These are phyloP conservation scores for Talaromyces sp. DNA, from an alignment of 2,329 filamentous ascomycete species.

Conservation along the genomic window DNA sequence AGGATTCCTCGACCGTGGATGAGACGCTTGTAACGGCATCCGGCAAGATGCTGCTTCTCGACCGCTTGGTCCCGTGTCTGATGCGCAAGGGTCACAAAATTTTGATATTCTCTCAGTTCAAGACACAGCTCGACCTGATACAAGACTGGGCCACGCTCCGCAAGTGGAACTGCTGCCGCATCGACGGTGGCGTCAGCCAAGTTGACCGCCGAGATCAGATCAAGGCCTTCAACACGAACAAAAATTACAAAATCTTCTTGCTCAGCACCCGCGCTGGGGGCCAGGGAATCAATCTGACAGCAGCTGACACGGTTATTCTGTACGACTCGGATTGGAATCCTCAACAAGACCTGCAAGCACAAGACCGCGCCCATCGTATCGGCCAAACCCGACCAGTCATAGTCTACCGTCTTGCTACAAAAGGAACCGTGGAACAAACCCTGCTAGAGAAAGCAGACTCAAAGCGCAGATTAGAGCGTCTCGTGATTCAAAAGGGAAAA, in stretches of 20 bases:
- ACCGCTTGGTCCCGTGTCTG: constrained; percentile 73
- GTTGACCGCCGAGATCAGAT: constrained; percentile 67
- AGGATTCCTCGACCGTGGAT: constrained; percentile 60
- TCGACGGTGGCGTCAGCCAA: constrained; percentile 83
- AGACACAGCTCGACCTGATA: constrained; percentile 85
- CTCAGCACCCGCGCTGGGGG: constrained; percentile 88
- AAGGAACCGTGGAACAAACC: constrained; percentile 85
- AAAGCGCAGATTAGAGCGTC: constrained; percentile 85
- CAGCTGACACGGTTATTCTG: constrained; percentile 86
- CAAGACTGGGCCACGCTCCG: constrained; percentile 82
- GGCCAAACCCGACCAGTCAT: constrained; percentile 89
- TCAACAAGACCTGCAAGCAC: constrained; percentile 92
- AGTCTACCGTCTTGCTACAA: constrained; percentile 88
- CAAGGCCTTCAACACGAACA: constrained; percentile 64
- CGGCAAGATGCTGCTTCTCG: constrained; percentile 92
- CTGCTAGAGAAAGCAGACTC: constrained; percentile 83
- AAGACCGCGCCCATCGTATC: constrained; percentile 91
- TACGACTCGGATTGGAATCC: constrained; percentile 95
- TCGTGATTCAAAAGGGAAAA: constrained; percentile 91
- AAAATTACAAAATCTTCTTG: constrained; percentile 70
- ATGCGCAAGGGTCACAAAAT: constrained; percentile 78
- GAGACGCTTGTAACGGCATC: constrained; percentile 80
- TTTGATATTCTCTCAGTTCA: constrained; percentile 95
- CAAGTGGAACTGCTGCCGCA: constrained; percentile 77
- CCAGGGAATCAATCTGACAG: constrained; percentile 89